These are phyloP conservation scores for Capsaspora owczarzaki DNA, from an alignment of 78 protist genomes.

Conservation along the genomic window DNA sequence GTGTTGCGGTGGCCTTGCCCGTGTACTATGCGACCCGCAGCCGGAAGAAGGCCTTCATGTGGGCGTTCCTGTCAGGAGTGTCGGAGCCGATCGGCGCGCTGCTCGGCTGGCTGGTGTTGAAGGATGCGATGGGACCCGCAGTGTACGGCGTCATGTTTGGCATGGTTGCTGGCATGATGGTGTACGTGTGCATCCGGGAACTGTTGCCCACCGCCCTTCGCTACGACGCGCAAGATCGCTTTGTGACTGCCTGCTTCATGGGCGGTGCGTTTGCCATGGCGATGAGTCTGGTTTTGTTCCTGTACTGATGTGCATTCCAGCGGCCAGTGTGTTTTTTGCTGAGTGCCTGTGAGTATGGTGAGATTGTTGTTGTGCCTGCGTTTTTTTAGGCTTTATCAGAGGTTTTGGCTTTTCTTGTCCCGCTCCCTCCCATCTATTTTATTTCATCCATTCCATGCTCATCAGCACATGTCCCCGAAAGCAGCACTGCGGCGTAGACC, in stretches of 20 bases:
- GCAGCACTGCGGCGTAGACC: no score
- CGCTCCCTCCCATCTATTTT: no score
- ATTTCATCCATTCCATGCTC: no score
- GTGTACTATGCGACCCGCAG: constrained; percentile 41
- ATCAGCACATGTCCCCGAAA: no score
- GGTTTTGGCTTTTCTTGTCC: no score
- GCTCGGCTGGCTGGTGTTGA: constrained; percentile 37
- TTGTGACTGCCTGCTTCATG: neutral
- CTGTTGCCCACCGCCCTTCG: constrained; percentile 48
- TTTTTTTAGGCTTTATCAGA: no score
- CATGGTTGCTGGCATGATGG: constrained; percentile 64
- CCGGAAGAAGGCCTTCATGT: constrained; percentile 33
- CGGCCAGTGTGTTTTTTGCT: no score
- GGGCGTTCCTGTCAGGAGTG: constrained; percentile 50
- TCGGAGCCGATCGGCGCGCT: constrained; percentile 55
- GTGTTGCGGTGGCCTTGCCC: constrained; percentile 61
- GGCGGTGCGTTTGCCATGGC: constrained; percentile 41
- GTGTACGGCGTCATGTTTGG: constrained; percentile 40
- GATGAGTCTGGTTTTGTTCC: neutral
- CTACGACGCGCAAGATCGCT: constrained; percentile 8
- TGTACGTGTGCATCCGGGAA: constrained; percentile 42
- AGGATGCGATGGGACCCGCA: neutral
- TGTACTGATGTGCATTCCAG: neutral
- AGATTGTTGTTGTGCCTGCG: no score
- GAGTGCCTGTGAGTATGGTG: no score